Percentiles rank a stretch among this genome's conserved stretches.
phyloP scores from a whole-genome alignment of 768 basidiomycete species.

The Daedaleopsis sinensis region DNA sequence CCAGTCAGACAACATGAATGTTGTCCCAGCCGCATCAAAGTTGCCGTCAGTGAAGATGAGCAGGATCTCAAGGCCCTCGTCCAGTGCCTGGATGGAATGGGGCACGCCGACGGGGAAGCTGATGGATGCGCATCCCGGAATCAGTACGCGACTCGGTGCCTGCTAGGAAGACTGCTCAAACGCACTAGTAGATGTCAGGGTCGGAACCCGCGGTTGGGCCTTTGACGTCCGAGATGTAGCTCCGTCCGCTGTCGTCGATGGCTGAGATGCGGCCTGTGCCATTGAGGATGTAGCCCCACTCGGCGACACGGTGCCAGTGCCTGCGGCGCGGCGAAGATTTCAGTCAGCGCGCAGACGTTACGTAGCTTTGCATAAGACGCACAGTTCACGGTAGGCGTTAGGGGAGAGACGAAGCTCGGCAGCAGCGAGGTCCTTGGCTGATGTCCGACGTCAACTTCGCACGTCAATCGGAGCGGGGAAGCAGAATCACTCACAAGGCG shows the following conservation, averaged over 20 bases:
- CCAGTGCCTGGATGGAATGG: conserved; percentile 31
- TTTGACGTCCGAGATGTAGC: conserved; percentile 27
- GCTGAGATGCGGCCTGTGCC: conserved; percentile 30
- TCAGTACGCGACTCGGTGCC: too few relatives aligned
- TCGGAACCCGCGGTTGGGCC: conserved; percentile 26
- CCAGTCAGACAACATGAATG: conserved; percentile 34
- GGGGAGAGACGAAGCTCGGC: conserved; percentile 28
- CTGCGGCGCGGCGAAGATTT: conserved; percentile 8
- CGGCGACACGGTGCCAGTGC: conserved; percentile 32
- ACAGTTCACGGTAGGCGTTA: conserved; percentile 31
- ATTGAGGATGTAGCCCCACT: conserved; percentile 31
- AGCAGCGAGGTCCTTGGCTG: conserved; percentile 31
- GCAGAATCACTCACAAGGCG: conserved; percentile 23
- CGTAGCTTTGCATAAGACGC: neutral
- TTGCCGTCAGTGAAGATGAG: conserved; percentile 33
- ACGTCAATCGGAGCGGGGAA: neutral
- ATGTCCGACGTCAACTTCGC: conserved; percentile 7
- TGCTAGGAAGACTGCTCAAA: neutral
- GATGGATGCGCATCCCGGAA: neutral
- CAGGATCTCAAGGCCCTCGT: conserved; percentile 29
- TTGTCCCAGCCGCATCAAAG: conserved; percentile 33
- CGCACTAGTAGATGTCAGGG: conserved; percentile 30
- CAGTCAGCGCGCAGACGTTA: neutral
- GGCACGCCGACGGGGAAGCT: conserved; percentile 31
- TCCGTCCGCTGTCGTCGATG: conserved; percentile 27